Base-by-base conservation (phyloP, 306 rosid genomes). In the Astragalus glycyphyllos region DNA sequence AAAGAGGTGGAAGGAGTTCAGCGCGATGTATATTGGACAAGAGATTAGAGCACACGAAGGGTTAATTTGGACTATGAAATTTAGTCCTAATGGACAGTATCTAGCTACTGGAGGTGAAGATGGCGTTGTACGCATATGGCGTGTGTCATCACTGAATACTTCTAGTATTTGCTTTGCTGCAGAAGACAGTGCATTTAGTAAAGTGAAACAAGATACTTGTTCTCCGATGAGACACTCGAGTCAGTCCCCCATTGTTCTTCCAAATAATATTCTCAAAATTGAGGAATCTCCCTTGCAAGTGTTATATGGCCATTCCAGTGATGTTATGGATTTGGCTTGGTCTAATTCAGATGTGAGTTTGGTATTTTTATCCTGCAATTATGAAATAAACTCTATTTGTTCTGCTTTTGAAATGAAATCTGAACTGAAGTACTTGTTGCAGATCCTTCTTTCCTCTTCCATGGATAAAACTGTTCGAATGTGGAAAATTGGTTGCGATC, bases 51-150 rank as follows among this genome's bases (percentile, higher is more conserved):
- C 96, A 9, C 99, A 94, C 79, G 69, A 80, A 23, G 98, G 98
- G 65, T 62, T 84, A 47, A 83, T 94, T 58, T 82, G 96, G 92
- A 79, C 89, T 5, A 86, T 94, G 91, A 91, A 94, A 65, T 94
- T 94, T 71, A 94, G 99, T 84, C 96, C 90, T 44, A 85, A 79
- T 67, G 95, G 96, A 8, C 75, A 84, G 68, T 91, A 81, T 80
- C 80, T 94, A 8, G 99, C 97, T 4, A 90, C 88, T 26, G 97
- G 99, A 35, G 99, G 99, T 11, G 97, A 94, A 84, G 99, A 94
- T 63, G 96, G 99, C 14, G 83, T 89, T 37, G 86, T 91, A 0
- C 83, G 95, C 12, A 54, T 94, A 47, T 91, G 97, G 97, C 81
- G 70, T 42, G 91, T 91, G 2, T 34, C 60, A 10, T 75, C 76